A percentile compares a stretch with the other conserved stretches of the same genome.
phyloP scores from a whole-genome alignment of 805 yeast genomes.

The Metschnikowia kofuensis region DNA sequence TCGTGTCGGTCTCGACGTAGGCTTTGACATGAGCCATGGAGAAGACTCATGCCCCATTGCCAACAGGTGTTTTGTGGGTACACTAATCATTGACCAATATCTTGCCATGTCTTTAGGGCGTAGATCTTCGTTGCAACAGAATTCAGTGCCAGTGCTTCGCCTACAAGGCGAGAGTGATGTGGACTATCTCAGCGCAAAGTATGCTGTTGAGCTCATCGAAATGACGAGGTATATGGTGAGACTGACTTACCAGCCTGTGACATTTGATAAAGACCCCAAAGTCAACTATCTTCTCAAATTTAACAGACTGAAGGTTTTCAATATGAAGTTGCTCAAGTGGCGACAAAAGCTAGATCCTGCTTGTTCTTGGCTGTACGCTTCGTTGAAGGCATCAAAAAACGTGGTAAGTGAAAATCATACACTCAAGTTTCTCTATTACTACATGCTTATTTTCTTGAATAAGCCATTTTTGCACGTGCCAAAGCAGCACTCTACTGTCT shows the following conservation, averaged over 20 bases:
- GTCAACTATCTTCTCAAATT: conserved; percentile 19
- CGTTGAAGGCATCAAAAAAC: conserved; percentile 12
- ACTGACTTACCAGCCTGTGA: conserved; percentile 17
- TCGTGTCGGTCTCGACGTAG: conserved; percentile 16
- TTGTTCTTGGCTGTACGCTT: conserved; percentile 17
- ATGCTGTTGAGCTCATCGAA: conserved; percentile 16
- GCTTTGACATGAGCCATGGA: conserved; percentile 13
- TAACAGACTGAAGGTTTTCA: conserved; percentile 17
- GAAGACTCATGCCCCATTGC: conserved; percentile 3
- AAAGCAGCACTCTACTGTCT: conserved; percentile 15
- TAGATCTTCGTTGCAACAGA: conserved; percentile 7
- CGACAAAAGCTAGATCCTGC: conserved; percentile 11
- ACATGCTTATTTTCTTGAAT: conserved; percentile 16
- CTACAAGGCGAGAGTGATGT: conserved; percentile 12
- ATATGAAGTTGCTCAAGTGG: conserved; percentile 18
- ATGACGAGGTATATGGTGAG: conserved; percentile 16
- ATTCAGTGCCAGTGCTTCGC: conserved; percentile 12
- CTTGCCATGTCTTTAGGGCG: conserved; percentile 16
- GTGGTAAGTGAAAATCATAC: conserved; percentile 16
- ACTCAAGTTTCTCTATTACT: conserved; percentile 16
- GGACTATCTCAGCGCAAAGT: conserved; percentile 13
- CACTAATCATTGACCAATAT: conserved; percentile 15
- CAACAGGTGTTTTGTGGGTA: conserved; percentile 16
- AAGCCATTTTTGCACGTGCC: conserved; percentile 21
- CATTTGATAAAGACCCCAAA: conserved; percentile 16